Base-by-base conservation (phyloP, 1,284 basidiomycete genomes). In the Malassezia equina region DNA sequence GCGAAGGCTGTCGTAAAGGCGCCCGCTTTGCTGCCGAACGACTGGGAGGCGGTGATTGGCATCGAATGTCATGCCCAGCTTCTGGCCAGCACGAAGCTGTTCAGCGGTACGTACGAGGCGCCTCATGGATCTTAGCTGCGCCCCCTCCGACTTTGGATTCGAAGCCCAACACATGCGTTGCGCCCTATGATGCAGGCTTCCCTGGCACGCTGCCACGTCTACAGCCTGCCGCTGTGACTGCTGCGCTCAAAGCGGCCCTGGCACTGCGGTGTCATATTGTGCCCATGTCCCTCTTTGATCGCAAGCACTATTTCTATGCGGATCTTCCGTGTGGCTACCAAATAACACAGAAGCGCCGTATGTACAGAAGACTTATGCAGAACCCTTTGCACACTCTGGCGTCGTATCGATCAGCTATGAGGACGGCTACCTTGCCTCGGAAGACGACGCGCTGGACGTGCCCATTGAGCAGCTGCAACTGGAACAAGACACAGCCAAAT, bases 261-360 rank as follows among this genome's bases (percentile, higher is more conserved):
- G 90, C 91, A 1, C 79, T 98, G 28, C 78, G 83, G 31, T 84
- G 86, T 41, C 63, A 81, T 0, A 80, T 96, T 8, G 69, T 68
- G 27, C 51, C 41, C 2, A 27, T 50, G 7, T 62, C 67, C 43
- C 39, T 1, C 5, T 73, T 71, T 32, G 93, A 99, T 76, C 80
- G 93, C 64, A 99, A 99, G 74, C 93, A 98, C 75, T 99, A 98
- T 75, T 96, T 96, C 76, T 98, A 99, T 73, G 82, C 88, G 1
- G 93, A 98, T 76, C 81, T 95, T 28, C 90, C 94, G 0, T 80
- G 85, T 3, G 93, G 91, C 0, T 98, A 91, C 76, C 94, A 99
- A 77, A 93, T 96, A 61, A 96, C 93, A 0, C 93, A 96, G 71
- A 86, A 89, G 63, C 95, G 96, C 75, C 80, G 85, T 86, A 23